Base-by-base conservation (phyloP, 140 eudicot genomes). In the Ambrosia hybrid region DNA sequence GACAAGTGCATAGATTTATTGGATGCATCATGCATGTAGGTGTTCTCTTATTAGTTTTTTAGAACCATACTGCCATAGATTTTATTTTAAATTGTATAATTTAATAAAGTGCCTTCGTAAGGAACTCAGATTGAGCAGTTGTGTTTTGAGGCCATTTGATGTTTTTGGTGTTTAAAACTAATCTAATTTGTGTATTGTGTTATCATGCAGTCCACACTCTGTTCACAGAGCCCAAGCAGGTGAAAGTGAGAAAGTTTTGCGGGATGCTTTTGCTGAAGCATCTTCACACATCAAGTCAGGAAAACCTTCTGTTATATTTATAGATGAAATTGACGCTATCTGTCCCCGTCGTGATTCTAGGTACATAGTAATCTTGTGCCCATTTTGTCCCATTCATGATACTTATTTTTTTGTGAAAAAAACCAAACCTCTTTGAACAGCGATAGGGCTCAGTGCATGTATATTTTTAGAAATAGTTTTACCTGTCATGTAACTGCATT, bases 331-430 rank as follows among this genome's bases (percentile, higher is more conserved):
- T 46, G 99, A 94, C 83, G 93, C 90, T 30, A 85, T 94, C 3
- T 94, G 97, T 75, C 97, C 97, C 13, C 99, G 90, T 36, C 93
- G 97, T 51, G 87, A 90, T 79, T 90, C 96, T 36, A 86, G 97
- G 99, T 88, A 86, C 71, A 13, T 72, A 64, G 4, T 51, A 39
- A 9, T 57, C 64, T 58, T 58, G 61, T 63, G 26, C 60, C 57
- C 3, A 2, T 49, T 46, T 7, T 71, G 14, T 52, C 60, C 46
- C 53, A 21, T 61, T 45, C 11, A 16, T 45, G 55, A 65, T 46
- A 9, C 71, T 65, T 17, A 43, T 45, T 65, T 41, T 41, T 15
- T 16, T 37, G 8, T 41, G 38, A 43, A 39, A 4, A 21, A 21
- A 21, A 21, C 1, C 26, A 21, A 21, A 21, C 26, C 26, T 21